Evolutionary conservation across 805 yeast species (phyloP).

Genomic region (Zygoascus ofunaensis): DNA sequence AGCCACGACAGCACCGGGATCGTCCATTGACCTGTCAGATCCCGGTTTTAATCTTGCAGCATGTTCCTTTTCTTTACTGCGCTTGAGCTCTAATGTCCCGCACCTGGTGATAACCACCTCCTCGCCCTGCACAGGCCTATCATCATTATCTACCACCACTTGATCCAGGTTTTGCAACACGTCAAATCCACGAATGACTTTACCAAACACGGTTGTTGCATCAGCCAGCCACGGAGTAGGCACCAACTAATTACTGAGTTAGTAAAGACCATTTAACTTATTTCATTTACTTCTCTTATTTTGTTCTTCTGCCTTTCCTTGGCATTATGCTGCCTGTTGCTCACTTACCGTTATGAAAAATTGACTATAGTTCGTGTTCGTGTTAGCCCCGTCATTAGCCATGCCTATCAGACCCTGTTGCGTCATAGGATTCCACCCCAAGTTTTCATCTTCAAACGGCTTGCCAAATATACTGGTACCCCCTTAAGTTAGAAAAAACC

Average conservation of each 20-base stretch:
- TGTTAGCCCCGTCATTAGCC: constrained; percentile 16
- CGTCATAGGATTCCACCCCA: constrained; percentile 13
- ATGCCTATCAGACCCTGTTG: constrained; percentile 15
- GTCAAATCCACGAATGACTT: constrained; percentile 15
- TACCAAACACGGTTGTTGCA: constrained; percentile 13
- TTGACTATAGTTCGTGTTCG: constrained; percentile 14
- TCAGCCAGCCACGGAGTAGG: constrained; percentile 16
- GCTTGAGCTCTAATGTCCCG: constrained; percentile 12
- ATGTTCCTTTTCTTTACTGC: neutral
- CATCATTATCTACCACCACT: constrained; percentile 14
- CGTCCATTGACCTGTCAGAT: neutral
- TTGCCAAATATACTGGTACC: constrained; percentile 14
- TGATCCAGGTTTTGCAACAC: constrained; percentile 9
- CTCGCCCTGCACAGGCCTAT: constrained; percentile 15
- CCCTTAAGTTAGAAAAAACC: no score
- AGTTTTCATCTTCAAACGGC: constrained; percentile 17
- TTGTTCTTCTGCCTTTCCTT: no score
- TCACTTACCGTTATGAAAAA: constrained; percentile 17
- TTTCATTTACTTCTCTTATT: no score
- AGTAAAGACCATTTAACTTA: neutral
- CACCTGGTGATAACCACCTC: constrained; percentile 15
- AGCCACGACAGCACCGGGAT: neutral
- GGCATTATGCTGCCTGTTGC: neutral
- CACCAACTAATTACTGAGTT: constrained; percentile 6
- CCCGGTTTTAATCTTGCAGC: neutral